Conservation (phyloP, 345 rosid genomes). For the Salix arbutifolia region DNA sequence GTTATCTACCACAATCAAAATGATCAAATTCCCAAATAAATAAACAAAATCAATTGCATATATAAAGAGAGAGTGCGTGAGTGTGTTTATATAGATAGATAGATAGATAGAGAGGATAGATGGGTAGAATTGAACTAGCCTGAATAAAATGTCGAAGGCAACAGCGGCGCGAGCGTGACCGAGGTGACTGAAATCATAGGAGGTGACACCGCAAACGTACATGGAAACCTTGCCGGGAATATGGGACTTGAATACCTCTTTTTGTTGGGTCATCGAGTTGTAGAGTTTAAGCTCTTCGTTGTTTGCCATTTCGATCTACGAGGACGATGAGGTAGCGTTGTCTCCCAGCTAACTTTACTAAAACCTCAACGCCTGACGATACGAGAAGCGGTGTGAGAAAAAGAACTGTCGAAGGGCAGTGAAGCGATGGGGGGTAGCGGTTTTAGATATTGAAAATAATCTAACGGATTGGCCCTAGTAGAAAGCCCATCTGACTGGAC, state of each 20-base stretch:
- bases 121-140: constrained; percentile 29
- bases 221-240: constrained; percentile 59
- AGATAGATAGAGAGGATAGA: neutral
- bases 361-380: neutral
- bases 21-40: neutral
- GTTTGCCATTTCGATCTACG: constrained; percentile 8
- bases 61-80: neutral
- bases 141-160: constrained; percentile 70
- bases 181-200: constrained; percentile 84
- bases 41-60: neutral
- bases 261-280: constrained; percentile 65
- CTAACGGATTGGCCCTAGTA: neutral
- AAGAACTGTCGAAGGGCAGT: neutral
- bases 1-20: neutral
- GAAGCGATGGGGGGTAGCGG: neutral
- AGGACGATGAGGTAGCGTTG: neutral
- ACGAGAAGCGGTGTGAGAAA: neutral
- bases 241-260: constrained; percentile 50
- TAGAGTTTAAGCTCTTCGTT: constrained; percentile 41
- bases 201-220: constrained; percentile 89
- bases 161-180: constrained; percentile 93
- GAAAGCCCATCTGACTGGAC: neutral
- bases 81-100: neutral
- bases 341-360: neutral
- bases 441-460: neutral